A percentile compares a stretch with the other conserved stretches of the same genome.
Evolutionary conservation across 2,329 filamentous ascomycete species (phyloP).

Genomic region (Fusarium neocosmosporiellum): DNA sequence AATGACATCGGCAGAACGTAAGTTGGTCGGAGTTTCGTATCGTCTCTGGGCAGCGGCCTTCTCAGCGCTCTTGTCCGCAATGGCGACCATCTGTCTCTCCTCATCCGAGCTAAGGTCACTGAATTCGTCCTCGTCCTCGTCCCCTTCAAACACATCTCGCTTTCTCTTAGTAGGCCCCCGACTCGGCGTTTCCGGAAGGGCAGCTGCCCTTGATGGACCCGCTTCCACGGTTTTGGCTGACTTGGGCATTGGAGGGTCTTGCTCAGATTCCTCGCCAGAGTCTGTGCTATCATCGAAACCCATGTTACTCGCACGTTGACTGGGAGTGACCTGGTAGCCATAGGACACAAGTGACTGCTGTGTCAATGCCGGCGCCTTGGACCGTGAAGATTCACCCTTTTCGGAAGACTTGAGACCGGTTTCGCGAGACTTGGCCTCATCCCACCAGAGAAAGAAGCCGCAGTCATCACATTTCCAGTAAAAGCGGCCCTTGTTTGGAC

Average conservation of each 20-base stretch:
- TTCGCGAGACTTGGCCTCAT: constrained; percentile 50
- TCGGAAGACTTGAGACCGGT: constrained; percentile 27
- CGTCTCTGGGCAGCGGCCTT: constrained; percentile 28
- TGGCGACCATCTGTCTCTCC: constrained; percentile 50
- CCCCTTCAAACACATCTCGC: constrained; percentile 40
- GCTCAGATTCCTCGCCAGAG: constrained; percentile 24
- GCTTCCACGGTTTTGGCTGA: background rate
- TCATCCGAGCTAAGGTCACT: constrained; percentile 53
- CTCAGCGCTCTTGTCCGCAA: constrained; percentile 50
- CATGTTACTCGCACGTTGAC: constrained; percentile 26
- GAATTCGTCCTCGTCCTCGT: constrained; percentile 44
- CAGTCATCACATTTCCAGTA: constrained; percentile 59
- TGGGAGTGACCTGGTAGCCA: constrained; percentile 43
- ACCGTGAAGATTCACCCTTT: constrained; percentile 21
- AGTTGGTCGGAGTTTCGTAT: constrained; percentile 43
- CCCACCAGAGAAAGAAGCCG: constrained; percentile 59
- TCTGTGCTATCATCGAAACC: constrained; percentile 16
- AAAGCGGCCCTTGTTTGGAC: constrained; percentile 53
- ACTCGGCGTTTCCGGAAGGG: constrained; percentile 30
- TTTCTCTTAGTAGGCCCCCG: constrained; percentile 45
- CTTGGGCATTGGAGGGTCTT: constrained; percentile 3
- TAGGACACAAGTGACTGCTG: constrained; percentile 45
- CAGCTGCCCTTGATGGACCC: background rate
- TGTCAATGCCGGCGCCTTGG: constrained; percentile 44
- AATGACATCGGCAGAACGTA: constrained; percentile 39